Percentiles rank a stretch among this genome's conserved stretches.
Evolutionary conservation across 768 basidiomycete genomes (phyloP).

Genomic region (Naganishia friedmannii): DNA sequence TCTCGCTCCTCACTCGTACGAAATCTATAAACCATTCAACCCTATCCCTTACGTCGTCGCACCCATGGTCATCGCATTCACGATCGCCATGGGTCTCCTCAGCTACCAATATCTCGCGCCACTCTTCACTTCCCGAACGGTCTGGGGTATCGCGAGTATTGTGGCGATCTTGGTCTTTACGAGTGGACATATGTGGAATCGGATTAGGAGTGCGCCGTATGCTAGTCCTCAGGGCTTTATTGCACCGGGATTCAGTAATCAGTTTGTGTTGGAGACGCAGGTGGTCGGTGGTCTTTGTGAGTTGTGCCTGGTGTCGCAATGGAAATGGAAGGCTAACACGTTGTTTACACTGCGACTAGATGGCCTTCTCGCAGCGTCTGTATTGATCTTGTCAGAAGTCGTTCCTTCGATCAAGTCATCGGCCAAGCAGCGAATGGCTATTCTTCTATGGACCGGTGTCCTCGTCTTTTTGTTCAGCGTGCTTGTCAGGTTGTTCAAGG

Average conservation of each 20-base stretch:
- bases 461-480: conserved; percentile 81
- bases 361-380: conserved; percentile 71
- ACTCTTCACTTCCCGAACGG: conserved; percentile 41
- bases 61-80: conserved; percentile 55
- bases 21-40: conserved; percentile 69
- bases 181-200: conserved; percentile 93
- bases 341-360: conserved; percentile 57
- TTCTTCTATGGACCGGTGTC: conserved; percentile 84
- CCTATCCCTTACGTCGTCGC: conserved; percentile 57
- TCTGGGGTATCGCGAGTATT: conserved; percentile 57
- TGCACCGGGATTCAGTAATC: conserved; percentile 80
- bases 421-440: conserved; percentile 71
- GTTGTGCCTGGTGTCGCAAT: conserved; percentile 48
- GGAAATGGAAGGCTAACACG: background rate
- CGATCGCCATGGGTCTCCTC: conserved; percentile 56
- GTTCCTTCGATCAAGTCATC: conserved; percentile 69
- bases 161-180: conserved; percentile 76
- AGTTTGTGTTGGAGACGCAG: conserved; percentile 88
- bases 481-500: conserved; percentile 76
- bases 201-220: conserved; percentile 77
- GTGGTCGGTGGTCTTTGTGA: conserved; percentile 80
- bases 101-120: conserved; percentile 56
- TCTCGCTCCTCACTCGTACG: conserved; percentile 72
- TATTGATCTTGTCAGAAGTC: conserved; percentile 68
- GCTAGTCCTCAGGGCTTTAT: conserved; percentile 30